These are phyloP conservation scores for Tricholoma matsutake DNA, from an alignment of 768 basidiomycete genomes.

Conservation along the genomic window DNA sequence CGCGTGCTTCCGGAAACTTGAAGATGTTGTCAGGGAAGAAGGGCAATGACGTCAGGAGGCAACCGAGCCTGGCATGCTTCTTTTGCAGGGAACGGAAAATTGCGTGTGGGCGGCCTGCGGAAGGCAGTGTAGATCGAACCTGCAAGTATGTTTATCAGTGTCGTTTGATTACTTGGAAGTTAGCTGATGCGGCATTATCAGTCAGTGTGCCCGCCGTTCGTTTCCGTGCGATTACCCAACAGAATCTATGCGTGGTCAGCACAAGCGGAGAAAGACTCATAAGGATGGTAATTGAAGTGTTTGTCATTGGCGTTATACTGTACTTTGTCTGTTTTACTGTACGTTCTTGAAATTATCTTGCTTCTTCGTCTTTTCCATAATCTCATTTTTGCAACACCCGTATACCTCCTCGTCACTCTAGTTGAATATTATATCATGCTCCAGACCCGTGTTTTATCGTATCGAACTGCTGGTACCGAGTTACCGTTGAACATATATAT, in stretches of 20 bases:
- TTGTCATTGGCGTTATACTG: background rate
- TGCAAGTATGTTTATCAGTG: slow-evolving; percentile 6
- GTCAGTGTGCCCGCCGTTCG: slow-evolving; percentile 6
- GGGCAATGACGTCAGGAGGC: background rate
- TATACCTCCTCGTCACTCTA: background rate
- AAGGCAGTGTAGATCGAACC: slow-evolving; percentile 5
- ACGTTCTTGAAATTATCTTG: background rate
- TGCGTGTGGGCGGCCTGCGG: slow-evolving; percentile 8
- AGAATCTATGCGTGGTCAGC: slow-evolving; percentile 6
- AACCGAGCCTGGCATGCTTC: slow-evolving; percentile 5
- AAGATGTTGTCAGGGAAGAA: background rate
- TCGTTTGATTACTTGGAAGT: background rate
- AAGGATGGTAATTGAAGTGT: background rate
- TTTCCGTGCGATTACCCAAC: slow-evolving; percentile 7
- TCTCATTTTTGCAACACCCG: background rate
- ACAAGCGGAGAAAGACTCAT: background rate
- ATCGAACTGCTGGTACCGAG: background rate
- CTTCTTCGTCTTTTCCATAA: background rate
- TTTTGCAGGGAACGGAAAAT: slow-evolving; percentile 9
- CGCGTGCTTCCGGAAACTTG: background rate
- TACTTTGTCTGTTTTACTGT: background rate
- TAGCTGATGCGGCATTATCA: background rate
- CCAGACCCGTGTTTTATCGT: too few species aligned
- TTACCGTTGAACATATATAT: background rate
- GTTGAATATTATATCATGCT: background rate